Conservation (phyloP, 1,139 yeast species). For the Petasospora fabianii region DNA sequence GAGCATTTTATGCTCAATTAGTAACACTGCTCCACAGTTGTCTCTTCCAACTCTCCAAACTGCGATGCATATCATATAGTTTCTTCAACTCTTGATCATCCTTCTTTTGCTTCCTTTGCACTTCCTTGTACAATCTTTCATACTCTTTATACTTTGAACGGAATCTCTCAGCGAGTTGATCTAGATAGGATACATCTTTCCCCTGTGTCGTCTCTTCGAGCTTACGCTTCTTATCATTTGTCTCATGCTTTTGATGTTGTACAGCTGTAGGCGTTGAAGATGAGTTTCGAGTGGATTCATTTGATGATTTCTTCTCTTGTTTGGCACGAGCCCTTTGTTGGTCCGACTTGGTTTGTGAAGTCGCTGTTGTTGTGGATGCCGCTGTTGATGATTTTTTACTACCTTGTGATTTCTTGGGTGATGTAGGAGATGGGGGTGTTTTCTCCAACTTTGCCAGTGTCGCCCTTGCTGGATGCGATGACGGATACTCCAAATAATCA, state of each 20-base stretch:
- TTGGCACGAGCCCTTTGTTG: no score
- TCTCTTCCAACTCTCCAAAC: conserved; percentile 25
- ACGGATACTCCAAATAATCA: conserved; percentile 18
- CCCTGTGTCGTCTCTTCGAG: conserved; percentile 13
- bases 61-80: conserved; percentile 21
- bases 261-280: no score
- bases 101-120: conserved; percentile 6
- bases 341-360: no score
- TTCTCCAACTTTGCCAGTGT: background rate
- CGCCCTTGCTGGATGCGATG: conserved; percentile 18
- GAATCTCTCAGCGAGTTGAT: conserved; percentile 22
- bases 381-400: background rate
- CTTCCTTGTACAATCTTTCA: conserved; percentile 17
- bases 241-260: no score
- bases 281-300: no score
- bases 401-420: background rate
- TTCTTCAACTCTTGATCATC: conserved; percentile 15
- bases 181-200: no score
- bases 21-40: conserved; percentile 24
- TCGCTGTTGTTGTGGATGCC: background rate
- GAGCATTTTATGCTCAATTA: no score
- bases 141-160: conserved; percentile 24
- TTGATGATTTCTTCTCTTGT: no score
- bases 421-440: background rate
- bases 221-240: conserved; percentile 14